Conservation (phyloP, 2,329 filamentous ascomycete genomes). For the Hortaea werneckii region DNA sequence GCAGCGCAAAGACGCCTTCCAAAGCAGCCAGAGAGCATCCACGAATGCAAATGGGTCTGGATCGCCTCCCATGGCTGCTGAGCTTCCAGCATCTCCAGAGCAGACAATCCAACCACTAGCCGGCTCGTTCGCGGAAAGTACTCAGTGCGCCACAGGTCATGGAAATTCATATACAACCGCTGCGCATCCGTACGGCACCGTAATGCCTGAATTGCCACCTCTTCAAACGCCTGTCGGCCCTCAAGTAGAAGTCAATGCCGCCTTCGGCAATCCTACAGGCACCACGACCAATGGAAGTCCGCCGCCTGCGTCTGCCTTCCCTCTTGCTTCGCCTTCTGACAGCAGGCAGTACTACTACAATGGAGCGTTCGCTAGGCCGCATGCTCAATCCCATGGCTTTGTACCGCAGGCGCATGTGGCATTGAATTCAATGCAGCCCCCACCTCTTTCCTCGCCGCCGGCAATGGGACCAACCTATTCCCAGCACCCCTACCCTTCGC, state of each 20-base stretch:
- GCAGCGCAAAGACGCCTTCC: constrained; percentile 60
- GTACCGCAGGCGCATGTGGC: constrained; percentile 6
- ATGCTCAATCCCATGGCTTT: constrained; percentile 8
- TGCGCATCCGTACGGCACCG: background rate
- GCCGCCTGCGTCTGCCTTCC: background rate
- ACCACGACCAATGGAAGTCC: background rate
- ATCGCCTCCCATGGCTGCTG: constrained; percentile 9
- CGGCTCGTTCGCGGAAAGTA: background rate
- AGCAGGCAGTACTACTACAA: too few relatives aligned
- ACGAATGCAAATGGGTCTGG: constrained; percentile 4
- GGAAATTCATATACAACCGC: background rate
- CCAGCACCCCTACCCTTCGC: constrained; percentile 14
- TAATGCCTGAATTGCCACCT: background rate
- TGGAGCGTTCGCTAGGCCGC: constrained; percentile 7
- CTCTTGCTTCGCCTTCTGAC: too few relatives aligned
- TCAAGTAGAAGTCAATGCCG: background rate
- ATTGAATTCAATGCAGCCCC: constrained; percentile 18
- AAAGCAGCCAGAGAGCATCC: constrained; percentile 32
- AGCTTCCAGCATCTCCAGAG: constrained; percentile 10
- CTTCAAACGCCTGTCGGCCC: constrained; percentile 1
- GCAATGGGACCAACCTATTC: constrained; percentile 8
- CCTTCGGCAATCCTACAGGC: constrained; percentile 1
- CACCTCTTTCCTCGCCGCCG: constrained; percentile 13
- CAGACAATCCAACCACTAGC: background rate
- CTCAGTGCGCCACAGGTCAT: background rate